Percentiles rank a stretch among this genome's conserved stretches.
phyloP scores from a whole-genome alignment of 2,329 filamentous ascomycete species.

The Botryotinia narcissicola region DNA sequence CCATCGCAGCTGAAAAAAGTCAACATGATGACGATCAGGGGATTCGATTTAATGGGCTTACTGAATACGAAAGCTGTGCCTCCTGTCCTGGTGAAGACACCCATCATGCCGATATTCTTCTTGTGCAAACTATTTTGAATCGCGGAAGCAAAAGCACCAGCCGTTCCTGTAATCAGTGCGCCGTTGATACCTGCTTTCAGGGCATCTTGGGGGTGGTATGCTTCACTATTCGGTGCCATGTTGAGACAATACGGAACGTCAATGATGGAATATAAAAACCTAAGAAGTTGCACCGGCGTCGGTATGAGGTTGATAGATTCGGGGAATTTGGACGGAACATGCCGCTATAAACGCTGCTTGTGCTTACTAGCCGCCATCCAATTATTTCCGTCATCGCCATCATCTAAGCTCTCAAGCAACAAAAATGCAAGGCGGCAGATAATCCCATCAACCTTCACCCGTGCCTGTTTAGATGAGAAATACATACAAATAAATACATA shows the following conservation, averaged over 20 bases:
- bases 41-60: conserved; percentile 36
- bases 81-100: conserved; percentile 77
- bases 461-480: conserved; percentile 9
- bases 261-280: not conserved
- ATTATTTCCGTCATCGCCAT: conserved; percentile 12
- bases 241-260: conserved; percentile 29
- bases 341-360: conserved; percentile 13
- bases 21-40: conserved; percentile 17
- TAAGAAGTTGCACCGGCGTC: conserved; percentile 22
- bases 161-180: conserved; percentile 61
- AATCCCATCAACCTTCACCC: not conserved
- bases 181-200: conserved; percentile 64
- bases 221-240: conserved; percentile 51
- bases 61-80: conserved; percentile 67
- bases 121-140: conserved; percentile 84
- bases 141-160: conserved; percentile 70
- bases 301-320: conserved; percentile 12
- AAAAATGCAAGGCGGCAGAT: not conserved
- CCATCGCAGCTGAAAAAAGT: conserved; percentile 57
- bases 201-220: conserved; percentile 73
- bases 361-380: conserved; percentile 5
- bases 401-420: conserved; percentile 4
- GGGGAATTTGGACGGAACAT: conserved; percentile 17
- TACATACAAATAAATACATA: conserved; percentile 7
- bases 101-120: conserved; percentile 76